Evolutionary conservation across 2,329 filamentous ascomycete species (phyloP).

Genomic region (Chaetomiaceae sp.): DNA sequence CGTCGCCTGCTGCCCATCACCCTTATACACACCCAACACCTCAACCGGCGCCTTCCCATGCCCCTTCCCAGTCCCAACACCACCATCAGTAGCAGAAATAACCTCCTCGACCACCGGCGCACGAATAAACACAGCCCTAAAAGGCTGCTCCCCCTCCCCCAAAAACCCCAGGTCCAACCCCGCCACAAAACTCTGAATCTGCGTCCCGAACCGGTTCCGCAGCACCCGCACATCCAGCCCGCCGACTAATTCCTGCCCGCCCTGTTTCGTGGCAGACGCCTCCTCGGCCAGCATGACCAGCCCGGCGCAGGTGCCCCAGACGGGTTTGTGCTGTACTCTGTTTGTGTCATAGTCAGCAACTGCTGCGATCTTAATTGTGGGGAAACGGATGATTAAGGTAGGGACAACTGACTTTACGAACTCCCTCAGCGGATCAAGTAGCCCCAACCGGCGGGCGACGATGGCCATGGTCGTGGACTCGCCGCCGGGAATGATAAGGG

Average conservation of each 20-base stretch:
- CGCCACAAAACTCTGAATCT: slow-evolving; percentile 86
- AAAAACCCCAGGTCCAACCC: slow-evolving; percentile 71
- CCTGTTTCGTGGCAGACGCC: slow-evolving; percentile 82
- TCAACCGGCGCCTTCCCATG: slow-evolving; percentile 36
- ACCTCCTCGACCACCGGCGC: slow-evolving; percentile 83
- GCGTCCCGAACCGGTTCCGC: slow-evolving; percentile 90
- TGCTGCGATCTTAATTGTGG: too few species aligned
- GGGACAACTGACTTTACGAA: slow-evolving; percentile 74
- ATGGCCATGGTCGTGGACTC: slow-evolving; percentile 93
- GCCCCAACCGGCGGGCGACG: slow-evolving; percentile 72
- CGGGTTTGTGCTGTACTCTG: slow-evolving; percentile 71
- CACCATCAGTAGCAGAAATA: slow-evolving; percentile 49
- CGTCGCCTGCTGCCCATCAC: not conserved
- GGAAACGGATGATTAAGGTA: too few species aligned
- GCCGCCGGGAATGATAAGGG: slow-evolving; percentile 84
- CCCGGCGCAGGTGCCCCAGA: slow-evolving; percentile 95
- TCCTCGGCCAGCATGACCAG: slow-evolving; percentile 85
- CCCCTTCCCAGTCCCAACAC: slow-evolving; percentile 20
- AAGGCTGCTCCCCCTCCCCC: slow-evolving; percentile 38
- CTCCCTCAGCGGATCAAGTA: slow-evolving; percentile 77
- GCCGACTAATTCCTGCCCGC: slow-evolving; percentile 88
- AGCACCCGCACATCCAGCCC: slow-evolving; percentile 87
- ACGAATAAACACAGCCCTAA: slow-evolving; percentile 85
- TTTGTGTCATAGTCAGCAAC: not conserved
- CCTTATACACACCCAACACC: slow-evolving; percentile 29